Conservation (phyloP, 2,329 filamentous ascomycete genomes). For the Fusarium sarcochroum region DNA sequence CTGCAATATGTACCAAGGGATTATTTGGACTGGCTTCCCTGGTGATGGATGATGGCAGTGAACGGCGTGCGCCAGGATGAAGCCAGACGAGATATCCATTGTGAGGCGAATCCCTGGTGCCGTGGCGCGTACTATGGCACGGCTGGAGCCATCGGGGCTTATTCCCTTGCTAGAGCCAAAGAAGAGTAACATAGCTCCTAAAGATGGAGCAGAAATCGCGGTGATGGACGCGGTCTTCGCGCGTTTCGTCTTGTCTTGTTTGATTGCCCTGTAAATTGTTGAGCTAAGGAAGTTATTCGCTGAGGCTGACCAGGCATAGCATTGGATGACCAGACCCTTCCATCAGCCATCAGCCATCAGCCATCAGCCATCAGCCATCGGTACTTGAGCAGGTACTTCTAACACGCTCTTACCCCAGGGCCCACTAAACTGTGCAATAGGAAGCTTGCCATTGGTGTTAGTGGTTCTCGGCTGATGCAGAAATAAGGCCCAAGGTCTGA, state of each 20-base stretch:
- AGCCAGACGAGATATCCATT: slow-evolving; percentile 37
- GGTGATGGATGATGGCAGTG: slow-evolving; percentile 18
- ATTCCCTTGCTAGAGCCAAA: slow-evolving; percentile 23
- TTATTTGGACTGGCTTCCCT: slow-evolving; percentile 16
- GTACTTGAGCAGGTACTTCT: slow-evolving; percentile 26
- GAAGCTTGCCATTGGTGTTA: slow-evolving; percentile 44
- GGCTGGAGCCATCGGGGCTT: slow-evolving; percentile 13
- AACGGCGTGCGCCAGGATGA: slow-evolving; percentile 36
- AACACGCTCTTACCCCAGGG: slow-evolving; percentile 44
- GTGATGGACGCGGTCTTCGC: slow-evolving; percentile 21
- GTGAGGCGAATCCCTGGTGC: slow-evolving; percentile 32
- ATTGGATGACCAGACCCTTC: slow-evolving; percentile 10
- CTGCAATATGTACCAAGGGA: slow-evolving; percentile 2
- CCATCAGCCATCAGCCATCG: slow-evolving; percentile 26
- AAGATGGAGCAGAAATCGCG: slow-evolving; percentile 29
- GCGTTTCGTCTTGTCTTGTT: slow-evolving; percentile 31
- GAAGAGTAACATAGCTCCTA: slow-evolving; percentile 11
- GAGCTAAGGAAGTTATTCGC: slow-evolving; percentile 22
- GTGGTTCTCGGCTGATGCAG: slow-evolving; percentile 47
- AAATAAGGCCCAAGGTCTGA: slow-evolving; percentile 39
- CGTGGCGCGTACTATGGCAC: slow-evolving; percentile 33
- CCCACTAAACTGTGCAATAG: slow-evolving; percentile 43
- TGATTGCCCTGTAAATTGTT: slow-evolving; percentile 15
- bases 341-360: not conserved
- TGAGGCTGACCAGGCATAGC: slow-evolving; percentile 10